Conservation (phyloP, 768 basidiomycete genomes). For the Tylopilus plumbeoviolaceoides region DNA sequence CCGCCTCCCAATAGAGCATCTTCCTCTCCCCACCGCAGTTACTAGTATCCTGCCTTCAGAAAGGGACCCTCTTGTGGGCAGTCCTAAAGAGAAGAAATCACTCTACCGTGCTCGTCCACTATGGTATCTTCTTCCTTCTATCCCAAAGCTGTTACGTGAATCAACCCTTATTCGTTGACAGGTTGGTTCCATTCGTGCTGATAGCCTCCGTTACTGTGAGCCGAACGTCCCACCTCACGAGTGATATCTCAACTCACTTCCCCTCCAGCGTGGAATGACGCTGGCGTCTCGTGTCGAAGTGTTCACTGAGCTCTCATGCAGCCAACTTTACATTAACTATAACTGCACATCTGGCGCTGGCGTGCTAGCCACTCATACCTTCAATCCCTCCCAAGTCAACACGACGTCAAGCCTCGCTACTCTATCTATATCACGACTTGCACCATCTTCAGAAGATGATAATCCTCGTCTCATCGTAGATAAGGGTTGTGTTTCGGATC, state of each 20-base stretch:
- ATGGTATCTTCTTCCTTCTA: slow-evolving; percentile 32
- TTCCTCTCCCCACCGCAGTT: slow-evolving; percentile 7
- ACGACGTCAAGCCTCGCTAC: slow-evolving; percentile 7
- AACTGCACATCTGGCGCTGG: slow-evolving; percentile 29
- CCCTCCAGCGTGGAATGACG: slow-evolving; percentile 68
- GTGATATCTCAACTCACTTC: not conserved
- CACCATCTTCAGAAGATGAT: slow-evolving; percentile 24
- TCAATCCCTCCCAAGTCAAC: slow-evolving; percentile 4
- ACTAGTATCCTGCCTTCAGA: slow-evolving; percentile 31
- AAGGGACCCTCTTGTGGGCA: slow-evolving; percentile 30
- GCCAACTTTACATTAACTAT: slow-evolving; percentile 45
- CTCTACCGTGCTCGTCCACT: slow-evolving; percentile 49
- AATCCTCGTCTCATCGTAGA: slow-evolving; percentile 37
- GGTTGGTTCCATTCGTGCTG: slow-evolving; percentile 72
- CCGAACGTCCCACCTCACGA: slow-evolving; percentile 3
- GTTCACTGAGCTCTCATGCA: slow-evolving; percentile 73
- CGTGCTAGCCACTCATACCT: not conserved
- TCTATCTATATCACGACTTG: slow-evolving; percentile 1
- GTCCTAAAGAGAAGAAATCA: slow-evolving; percentile 34
- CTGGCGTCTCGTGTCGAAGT: slow-evolving; percentile 77
- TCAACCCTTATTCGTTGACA: slow-evolving; percentile 24
- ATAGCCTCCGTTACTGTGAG: slow-evolving; percentile 63
- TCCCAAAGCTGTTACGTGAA: not conserved
- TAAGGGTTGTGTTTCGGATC: slow-evolving; percentile 40
- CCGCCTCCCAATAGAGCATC: slow-evolving; percentile 17